Base-by-base conservation (phyloP, 164 flowering plant species). In the Vitis rupestris region DNA sequence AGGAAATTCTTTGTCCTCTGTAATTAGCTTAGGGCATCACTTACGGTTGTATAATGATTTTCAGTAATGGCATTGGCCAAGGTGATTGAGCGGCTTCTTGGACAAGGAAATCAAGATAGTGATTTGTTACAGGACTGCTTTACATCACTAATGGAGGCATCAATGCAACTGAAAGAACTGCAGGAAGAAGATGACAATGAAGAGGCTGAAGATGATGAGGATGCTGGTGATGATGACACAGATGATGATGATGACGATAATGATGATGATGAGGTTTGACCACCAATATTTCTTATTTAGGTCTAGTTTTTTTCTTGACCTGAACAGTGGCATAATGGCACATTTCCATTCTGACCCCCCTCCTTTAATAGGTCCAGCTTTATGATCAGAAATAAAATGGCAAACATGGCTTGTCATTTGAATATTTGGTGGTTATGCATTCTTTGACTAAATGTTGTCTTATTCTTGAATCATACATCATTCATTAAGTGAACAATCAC, bases 61-160 rank as follows among this genome's bases (percentile, higher is more conserved):
- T 61, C 87, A 87, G 97, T 86, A 56, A 65, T 85, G 83, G 65
- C 88, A 17, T 71, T 88, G 23, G 78, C 78, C 31, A 84, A 81
- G 69, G 79, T 84, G 60, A 63, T 88, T 76, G 93, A 91, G 74
- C 76, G 79, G 69, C 69, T 86, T 65, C 61, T 82, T 58, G 78
- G n/a, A 60, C 47, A 56, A 50, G 76, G 82, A 64, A 78, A 69
- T 47, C 65, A 68, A 50, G 64, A 48, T 2, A 69, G 65, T 64
- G 71, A 49, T 17, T 72, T 85, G 66, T 29, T 82, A 51, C 70
- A 58, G 31, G 81, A 84, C 13, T 87, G 90, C 76, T 85, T 84
- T 68, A 61, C 62, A 66, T 83, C 87, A 54, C 72, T 91, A 63
- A 70, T 89, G 78, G 90, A 87, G 70, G 80, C 82, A 72, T 76